A percentile compares a stretch with the other conserved stretches of the same genome.
Evolutionary conservation across 1,284 basidiomycete genomes (phyloP).

Genomic region (Afroboletus lepidellus): DNA sequence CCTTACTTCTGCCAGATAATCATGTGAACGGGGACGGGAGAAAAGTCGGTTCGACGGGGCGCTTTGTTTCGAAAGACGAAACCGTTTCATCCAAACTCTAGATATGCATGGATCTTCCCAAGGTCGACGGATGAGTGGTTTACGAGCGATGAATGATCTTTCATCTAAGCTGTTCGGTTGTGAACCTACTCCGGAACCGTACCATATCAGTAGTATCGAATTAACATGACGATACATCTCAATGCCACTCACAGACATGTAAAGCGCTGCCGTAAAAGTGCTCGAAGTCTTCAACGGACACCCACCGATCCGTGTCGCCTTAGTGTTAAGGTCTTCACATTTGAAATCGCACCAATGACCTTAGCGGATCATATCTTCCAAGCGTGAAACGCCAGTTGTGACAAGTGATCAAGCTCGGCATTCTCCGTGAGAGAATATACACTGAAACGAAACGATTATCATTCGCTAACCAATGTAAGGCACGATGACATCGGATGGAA

Average conservation of each 20-base stretch:
- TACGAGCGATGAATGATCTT: not conserved
- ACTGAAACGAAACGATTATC: conserved; percentile 4
- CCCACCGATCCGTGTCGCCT: not conserved
- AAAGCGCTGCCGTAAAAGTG: not conserved
- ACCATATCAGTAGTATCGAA: not conserved
- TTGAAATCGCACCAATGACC: conserved; percentile 12
- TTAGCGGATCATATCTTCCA: not conserved
- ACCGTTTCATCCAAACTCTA: conserved; percentile 22
- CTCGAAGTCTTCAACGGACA: not conserved
- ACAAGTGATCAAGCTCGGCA: not conserved
- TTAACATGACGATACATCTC: not conserved
- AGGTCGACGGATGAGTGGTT: not conserved
- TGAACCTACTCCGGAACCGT: not conserved
- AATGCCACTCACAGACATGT: not conserved
- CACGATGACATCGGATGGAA: not conserved
- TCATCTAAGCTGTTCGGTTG: not conserved
- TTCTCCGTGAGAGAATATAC: conserved; percentile 3
- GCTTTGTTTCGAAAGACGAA: conserved; percentile 15
- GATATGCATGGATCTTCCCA: not conserved
- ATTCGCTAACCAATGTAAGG: not conserved
- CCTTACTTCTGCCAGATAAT: conserved; percentile 11
- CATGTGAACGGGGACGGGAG: conserved; percentile 2
- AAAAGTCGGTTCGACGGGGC: not conserved
- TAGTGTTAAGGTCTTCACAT: conserved; percentile 4
- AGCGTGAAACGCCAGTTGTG: not conserved